Evolutionary conservation across 1,284 basidiomycete genomes (phyloP).

Genomic region (Uromyces viciae-fabae): DNA sequence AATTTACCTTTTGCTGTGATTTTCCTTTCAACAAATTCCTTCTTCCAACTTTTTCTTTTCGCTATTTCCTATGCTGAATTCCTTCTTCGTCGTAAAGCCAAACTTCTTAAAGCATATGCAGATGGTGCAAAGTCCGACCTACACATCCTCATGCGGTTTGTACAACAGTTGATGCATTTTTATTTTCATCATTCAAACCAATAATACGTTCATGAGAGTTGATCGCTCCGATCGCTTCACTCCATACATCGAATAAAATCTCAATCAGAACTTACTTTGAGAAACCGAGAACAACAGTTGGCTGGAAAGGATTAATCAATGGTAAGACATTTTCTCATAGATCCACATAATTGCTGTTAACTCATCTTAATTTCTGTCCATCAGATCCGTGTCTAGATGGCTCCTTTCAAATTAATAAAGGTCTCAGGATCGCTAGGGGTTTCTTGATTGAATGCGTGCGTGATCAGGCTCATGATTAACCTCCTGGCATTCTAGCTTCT

Average conservation of each 20-base stretch:
- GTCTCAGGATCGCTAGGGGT: constrained; percentile 81
- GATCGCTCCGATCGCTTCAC: not conserved
- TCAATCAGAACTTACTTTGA: constrained; percentile 52
- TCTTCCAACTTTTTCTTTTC: not conserved
- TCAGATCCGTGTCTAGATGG: constrained; percentile 72
- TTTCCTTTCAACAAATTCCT: not conserved
- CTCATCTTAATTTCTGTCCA: not conserved
- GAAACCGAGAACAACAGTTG: constrained; percentile 74
- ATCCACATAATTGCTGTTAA: not conserved
- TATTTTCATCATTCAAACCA: not conserved
- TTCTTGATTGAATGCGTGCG: constrained; percentile 68
- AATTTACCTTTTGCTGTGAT: no score
- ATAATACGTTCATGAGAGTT: not conserved
- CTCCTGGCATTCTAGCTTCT: not conserved
- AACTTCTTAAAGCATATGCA: constrained; percentile 73
- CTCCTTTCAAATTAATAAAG: constrained; percentile 88
- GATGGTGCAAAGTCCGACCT: constrained; percentile 76
- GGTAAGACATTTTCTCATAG: constrained; percentile 53
- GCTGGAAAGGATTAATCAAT: constrained; percentile 98
- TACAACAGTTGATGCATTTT: constrained; percentile 1
- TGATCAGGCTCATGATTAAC: not conserved
- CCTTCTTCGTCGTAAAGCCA: constrained; percentile 54
- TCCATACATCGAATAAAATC: not conserved
- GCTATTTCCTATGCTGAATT: not conserved
- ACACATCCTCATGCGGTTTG: constrained; percentile 74